Evolutionary conservation across 2,329 filamentous ascomycete genomes (phyloP), one percentile per base, ranked within the genome.

Genomic region (Waltergamsia citrina): DNA sequence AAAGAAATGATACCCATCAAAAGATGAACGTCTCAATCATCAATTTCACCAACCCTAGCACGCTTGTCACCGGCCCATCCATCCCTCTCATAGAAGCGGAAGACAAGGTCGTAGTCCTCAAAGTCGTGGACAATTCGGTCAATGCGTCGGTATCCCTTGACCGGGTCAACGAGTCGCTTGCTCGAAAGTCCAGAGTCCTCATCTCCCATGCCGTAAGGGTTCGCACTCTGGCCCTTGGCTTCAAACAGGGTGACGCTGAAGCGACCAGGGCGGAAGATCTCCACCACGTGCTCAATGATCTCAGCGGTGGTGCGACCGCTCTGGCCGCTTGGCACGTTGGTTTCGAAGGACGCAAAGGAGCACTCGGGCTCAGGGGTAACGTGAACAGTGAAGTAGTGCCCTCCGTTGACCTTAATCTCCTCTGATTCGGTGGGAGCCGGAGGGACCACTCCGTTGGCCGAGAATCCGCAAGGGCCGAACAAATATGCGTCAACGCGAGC

Each of bases 161-260:
- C 83, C 33, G 69, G 69, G 49, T 96, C 88, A 64, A 88, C 81
- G 10, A 71, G 57, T 18, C 63, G 62, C 56, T 70, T 67, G 34
- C 57, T 47, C 38, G 62, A 52, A 40, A 54, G 45, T 33, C 30
- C 27, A 9, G 49, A 39, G 36, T 62, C 56, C 46, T 65, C 58
- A 48, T 65, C 46, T 43, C 60, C 51, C 48, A 52, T 57, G 37
- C 52, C 55, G 22, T 61, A 62, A 1, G 53, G 46, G 46, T 58
- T 54, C 52, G 60, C 65, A 42, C 49, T 61, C 50, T 58, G 62
- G 26, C 61, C 63, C 67, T 94, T 94, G 35, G 87, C 84, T 62
- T 98, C 90, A 49, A 98, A 98, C 12, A 96, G 69, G 1, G 92
- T 98, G 37, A 98, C 85, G 49, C 84, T 94, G 70, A 98, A 98